A percentile compares a stretch with the other conserved stretches of the same genome.
These are phyloP conservation scores for Amphirosellinia nigrospora DNA, from an alignment of 495 filamentous ascomycete species.

Conservation along the genomic window DNA sequence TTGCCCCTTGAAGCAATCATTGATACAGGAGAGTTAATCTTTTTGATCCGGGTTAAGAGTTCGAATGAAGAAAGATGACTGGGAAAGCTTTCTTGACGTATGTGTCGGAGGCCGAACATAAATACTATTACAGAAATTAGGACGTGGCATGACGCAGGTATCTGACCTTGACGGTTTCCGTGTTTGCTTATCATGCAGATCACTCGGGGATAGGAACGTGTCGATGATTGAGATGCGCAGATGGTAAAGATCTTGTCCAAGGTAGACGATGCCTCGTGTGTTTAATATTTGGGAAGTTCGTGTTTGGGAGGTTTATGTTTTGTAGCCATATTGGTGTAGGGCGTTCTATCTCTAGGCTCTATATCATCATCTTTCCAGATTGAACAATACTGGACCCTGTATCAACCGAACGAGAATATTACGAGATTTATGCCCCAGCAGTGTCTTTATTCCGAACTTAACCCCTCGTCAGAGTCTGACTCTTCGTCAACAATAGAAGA, in stretches of 20 bases:
- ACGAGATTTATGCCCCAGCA: background rate
- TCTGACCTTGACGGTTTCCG: background rate
- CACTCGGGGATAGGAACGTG: background rate
- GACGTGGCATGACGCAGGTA: background rate
- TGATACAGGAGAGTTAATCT: background rate
- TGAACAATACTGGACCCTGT: background rate
- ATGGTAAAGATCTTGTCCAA: background rate
- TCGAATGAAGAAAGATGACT: background rate
- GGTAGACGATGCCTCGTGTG: background rate
- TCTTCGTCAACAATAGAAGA: conserved; percentile 25
- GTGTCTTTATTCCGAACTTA: background rate
- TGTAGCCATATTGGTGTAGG: background rate
- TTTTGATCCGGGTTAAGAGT: background rate
- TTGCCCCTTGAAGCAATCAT: background rate
- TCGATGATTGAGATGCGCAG: background rate
- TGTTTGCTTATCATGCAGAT: background rate
- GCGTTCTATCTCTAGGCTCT: background rate
- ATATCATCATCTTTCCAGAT: background rate
- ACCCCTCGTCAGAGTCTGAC: conserved; percentile 3
- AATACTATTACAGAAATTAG: background rate
- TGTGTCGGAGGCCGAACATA: background rate
- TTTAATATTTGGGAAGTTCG: background rate
- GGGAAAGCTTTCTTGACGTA: background rate
- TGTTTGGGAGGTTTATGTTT: background rate
- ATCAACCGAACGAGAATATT: background rate